Evolutionary conservation across 2,329 filamentous ascomycete species (phyloP).

Genomic region (Penicillium glabrum): DNA sequence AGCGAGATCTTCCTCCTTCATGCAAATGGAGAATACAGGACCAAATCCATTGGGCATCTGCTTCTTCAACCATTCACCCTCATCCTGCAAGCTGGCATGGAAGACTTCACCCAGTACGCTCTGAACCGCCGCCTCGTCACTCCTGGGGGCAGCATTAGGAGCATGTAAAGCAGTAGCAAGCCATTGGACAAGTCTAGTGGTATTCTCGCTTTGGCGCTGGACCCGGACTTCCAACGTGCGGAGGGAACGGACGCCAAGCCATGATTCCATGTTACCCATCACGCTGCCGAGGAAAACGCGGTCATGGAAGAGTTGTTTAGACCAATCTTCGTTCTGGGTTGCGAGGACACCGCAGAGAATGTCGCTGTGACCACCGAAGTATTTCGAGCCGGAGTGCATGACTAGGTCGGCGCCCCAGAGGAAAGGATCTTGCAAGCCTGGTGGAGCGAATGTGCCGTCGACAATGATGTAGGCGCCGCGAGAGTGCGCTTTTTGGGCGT

Average conservation of each 20-base stretch:
- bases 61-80: conserved; percentile 69
- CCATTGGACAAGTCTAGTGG: conserved; percentile 70
- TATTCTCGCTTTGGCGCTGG: conserved; percentile 70
- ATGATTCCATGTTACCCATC: conserved; percentile 87
- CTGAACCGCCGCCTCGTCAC: conserved; percentile 48
- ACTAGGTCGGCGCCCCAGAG: conserved; percentile 76
- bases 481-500: conserved; percentile 69
- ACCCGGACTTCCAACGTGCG: conserved; percentile 85
- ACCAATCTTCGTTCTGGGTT: conserved; percentile 60
- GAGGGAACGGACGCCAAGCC: conserved; percentile 84
- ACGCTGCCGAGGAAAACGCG: conserved; percentile 76
- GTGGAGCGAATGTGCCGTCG: conserved; percentile 90
- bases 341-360: conserved; percentile 84
- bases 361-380: conserved; percentile 93
- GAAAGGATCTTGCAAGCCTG: conserved; percentile 85
- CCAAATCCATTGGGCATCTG: conserved; percentile 94
- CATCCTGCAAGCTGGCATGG: conserved; percentile 74
- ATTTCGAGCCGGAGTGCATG: conserved; percentile 95
- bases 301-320: conserved; percentile 63
- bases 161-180: conserved; percentile 55
- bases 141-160: conserved; percentile 36
- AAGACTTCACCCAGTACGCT: conserved; percentile 61
- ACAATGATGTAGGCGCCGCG: conserved; percentile 76
- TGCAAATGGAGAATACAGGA: conserved; percentile 77
- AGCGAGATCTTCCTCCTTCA: conserved; percentile 63